Evolutionary conservation across 495 filamentous ascomycete genomes (phyloP).

Genomic region (Aspergillus cavernicola): DNA sequence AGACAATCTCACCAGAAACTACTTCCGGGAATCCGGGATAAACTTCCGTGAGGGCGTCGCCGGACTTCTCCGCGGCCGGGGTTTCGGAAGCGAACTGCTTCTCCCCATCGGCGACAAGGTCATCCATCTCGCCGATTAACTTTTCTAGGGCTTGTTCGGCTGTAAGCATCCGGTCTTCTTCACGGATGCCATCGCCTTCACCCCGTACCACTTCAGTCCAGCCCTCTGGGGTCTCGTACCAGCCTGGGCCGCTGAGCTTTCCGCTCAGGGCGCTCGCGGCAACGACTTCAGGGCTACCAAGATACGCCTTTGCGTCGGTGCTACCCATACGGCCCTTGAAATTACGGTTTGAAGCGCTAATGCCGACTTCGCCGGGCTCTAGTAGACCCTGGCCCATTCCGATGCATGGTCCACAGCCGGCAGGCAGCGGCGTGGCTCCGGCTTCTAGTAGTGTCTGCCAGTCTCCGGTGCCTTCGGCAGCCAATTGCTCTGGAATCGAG

Average conservation of each 20-base stretch:
- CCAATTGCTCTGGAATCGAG: slow-evolving; percentile 71
- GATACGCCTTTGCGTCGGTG: slow-evolving; percentile 78
- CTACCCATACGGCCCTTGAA: slow-evolving; percentile 93
- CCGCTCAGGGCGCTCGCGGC: slow-evolving; percentile 82
- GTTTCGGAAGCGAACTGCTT: slow-evolving; percentile 30
- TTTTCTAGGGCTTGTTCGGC: slow-evolving; percentile 67
- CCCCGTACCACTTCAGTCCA: slow-evolving; percentile 65
- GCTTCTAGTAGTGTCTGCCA: slow-evolving; percentile 83
- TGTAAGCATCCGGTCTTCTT: slow-evolving; percentile 58
- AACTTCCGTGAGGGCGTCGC: slow-evolving; percentile 39
- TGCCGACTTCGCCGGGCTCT: slow-evolving; percentile 84
- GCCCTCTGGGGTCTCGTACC: slow-evolving; percentile 67
- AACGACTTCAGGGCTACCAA: slow-evolving; percentile 87
- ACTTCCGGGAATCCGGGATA: slow-evolving; percentile 51
- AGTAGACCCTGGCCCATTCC: slow-evolving; percentile 80
- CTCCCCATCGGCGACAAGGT: slow-evolving; percentile 53
- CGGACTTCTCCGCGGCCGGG: slow-evolving; percentile 18
- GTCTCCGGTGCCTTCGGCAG: slow-evolving; percentile 77
- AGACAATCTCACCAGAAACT: slow-evolving; percentile 50
- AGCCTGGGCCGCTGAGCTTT: slow-evolving; percentile 73
- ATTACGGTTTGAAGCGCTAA: slow-evolving; percentile 83
- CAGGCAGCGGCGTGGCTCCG: slow-evolving; percentile 69
- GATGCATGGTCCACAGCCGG: slow-evolving; percentile 89
- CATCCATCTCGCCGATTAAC: slow-evolving; percentile 62
- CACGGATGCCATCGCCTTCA: slow-evolving; percentile 62